phyloP scores from a whole-genome alignment of 2,329 filamentous ascomycete species.

The Botryosphaeria dothidea region DNA sequence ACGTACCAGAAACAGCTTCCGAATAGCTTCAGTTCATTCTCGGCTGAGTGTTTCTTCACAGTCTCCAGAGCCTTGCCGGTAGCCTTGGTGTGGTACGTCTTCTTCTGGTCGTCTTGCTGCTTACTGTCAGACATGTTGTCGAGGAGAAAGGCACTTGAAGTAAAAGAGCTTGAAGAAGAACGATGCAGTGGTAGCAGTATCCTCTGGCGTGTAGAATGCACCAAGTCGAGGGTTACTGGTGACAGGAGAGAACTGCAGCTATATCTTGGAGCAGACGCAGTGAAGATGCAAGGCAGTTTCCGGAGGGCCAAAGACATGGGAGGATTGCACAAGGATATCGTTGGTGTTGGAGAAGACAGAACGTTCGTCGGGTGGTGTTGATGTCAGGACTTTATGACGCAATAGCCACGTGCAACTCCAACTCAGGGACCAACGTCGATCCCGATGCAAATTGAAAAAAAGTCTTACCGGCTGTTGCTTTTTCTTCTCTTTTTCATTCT shows the following conservation, averaged over 20 bases:
- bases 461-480: conserved; percentile 40
- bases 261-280: not conserved
- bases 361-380: not conserved
- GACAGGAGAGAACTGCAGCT: not conserved
- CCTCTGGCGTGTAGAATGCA: not conserved
- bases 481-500: conserved; percentile 66
- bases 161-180: not conserved
- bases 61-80: conserved; percentile 71
- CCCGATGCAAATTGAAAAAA: not conserved
- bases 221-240: not conserved
- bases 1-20: conserved; percentile 80
- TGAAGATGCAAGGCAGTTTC: not conserved
- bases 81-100: conserved; percentile 70
- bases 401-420: not conserved
- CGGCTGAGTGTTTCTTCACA: conserved; percentile 68
- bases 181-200: not conserved
- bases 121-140: conserved; percentile 50
- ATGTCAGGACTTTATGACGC: conserved; percentile 12
- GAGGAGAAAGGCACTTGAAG: conserved; percentile 40
- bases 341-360: not conserved
- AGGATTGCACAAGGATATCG: not conserved
- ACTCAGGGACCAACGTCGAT: conserved; percentile 7
- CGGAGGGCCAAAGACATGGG: not conserved
- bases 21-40: conserved; percentile 73
- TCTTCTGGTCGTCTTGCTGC: conserved; percentile 45